These are phyloP conservation scores for Cardiospermum halicacabum DNA, from an alignment of 345 rosid species.

Conservation along the genomic window DNA sequence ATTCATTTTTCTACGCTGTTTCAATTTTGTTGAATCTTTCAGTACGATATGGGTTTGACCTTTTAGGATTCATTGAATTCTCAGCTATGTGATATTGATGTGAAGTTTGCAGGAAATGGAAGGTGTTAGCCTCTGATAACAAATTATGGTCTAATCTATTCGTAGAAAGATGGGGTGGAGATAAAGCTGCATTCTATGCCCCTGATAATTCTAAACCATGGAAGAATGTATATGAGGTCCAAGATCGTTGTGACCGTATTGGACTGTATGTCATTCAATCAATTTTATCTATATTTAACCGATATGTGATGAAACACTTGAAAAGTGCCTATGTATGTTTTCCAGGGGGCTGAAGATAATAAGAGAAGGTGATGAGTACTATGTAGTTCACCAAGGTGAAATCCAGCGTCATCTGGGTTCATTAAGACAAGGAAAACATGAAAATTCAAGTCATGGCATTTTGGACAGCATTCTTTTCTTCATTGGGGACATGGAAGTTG, in stretches of 20 bases:
- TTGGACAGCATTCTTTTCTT: conserved; percentile 49
- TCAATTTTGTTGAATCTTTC: neutral
- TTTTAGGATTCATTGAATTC: neutral
- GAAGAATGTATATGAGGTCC: conserved; percentile 51
- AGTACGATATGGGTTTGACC: neutral
- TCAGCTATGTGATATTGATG: neutral
- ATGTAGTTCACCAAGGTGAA: conserved; percentile 51
- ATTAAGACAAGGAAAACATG: conserved; percentile 22
- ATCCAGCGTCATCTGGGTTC: conserved; percentile 52
- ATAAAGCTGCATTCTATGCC: conserved; percentile 34
- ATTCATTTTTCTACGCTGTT: neutral
- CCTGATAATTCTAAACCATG: conserved; percentile 39
- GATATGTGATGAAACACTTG: neutral
- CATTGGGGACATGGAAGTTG: conserved; percentile 55
- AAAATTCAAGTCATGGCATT: conserved; percentile 28
- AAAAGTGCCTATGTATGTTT: neutral
- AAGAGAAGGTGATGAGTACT: conserved; percentile 49
- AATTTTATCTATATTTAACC: no score
- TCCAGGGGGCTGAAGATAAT: conserved; percentile 56
- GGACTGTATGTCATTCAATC: conserved; percentile 38
- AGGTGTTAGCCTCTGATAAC: conserved; percentile 37
- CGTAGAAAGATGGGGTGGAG: conserved; percentile 55
- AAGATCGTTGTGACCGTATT: conserved; percentile 53
- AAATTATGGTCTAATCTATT: conserved; percentile 43
- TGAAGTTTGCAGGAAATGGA: conserved; percentile 63